phyloP scores from a whole-genome alignment of 306 rosid species.

The Pyrus betulifolia region DNA sequence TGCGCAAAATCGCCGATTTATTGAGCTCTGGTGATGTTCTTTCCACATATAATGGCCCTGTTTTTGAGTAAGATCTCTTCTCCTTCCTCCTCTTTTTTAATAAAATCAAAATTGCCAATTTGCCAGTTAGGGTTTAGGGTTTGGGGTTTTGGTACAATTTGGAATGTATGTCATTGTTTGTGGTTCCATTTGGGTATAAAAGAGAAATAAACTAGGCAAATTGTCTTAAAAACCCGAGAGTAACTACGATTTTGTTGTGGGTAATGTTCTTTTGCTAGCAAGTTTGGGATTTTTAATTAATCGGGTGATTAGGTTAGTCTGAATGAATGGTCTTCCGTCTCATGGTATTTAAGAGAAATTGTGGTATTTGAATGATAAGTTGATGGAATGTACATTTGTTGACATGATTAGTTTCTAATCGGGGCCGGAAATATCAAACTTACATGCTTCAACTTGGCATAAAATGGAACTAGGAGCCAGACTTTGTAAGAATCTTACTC shows the following conservation, averaged over 20 bases:
- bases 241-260: not conserved
- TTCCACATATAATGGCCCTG: constrained; percentile 54
- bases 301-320: no score
- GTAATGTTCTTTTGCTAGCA: not conserved
- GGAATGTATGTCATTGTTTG: not conserved
- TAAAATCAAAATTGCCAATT: no score
- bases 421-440: not conserved
- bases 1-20: constrained; percentile 44
- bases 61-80: constrained; percentile 48
- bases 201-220: not conserved
- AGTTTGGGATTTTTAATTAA: not conserved
- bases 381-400: not conserved
- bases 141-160: not conserved
- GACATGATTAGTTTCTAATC: not conserved
- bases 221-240: not conserved
- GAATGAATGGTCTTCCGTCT: not conserved
- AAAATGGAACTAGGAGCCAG: not conserved
- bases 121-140: not conserved
- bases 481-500: not conserved
- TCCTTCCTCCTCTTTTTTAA: not conserved
- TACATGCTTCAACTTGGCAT: not conserved
- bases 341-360: not conserved
- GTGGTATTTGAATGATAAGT: not conserved
- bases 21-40: constrained; percentile 28
- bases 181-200: not conserved